These are phyloP conservation scores for Cyphellophora attinorum DNA, from an alignment of 2,329 filamentous ascomycete genomes.

Conservation along the genomic window DNA sequence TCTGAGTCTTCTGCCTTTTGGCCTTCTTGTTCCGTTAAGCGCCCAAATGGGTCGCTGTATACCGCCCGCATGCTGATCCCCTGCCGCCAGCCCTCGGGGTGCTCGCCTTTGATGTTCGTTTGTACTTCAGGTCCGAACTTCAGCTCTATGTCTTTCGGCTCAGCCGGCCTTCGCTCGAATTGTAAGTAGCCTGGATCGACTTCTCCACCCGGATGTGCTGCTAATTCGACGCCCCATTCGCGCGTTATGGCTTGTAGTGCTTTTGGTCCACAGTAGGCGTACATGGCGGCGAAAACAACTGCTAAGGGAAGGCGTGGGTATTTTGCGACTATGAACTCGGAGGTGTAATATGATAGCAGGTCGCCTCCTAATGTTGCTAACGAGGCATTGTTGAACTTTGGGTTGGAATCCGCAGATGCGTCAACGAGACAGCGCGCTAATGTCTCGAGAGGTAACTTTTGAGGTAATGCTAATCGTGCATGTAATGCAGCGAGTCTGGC, in stretches of 20 bases:
- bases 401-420: conserved; percentile 68
- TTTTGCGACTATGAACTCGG: conserved; percentile 77
- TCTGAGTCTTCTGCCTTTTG: neutral
- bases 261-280: conserved; percentile 69
- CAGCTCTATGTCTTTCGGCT: conserved; percentile 24
- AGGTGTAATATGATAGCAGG: conserved; percentile 77
- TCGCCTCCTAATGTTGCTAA: conserved; percentile 73
- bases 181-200: conserved; percentile 88
- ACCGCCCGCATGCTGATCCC: conserved; percentile 69
- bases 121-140: conserved; percentile 5
- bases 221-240: conserved; percentile 87
- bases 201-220: conserved; percentile 78
- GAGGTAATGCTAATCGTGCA: conserved; percentile 73
- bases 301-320: conserved; percentile 84
- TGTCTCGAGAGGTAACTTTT: conserved; percentile 73
- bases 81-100: conserved; percentile 43
- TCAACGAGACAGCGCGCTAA: conserved; percentile 81
- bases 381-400: conserved; percentile 79
- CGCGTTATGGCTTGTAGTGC: conserved; percentile 63
- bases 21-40: conserved; percentile 33
- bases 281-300: conserved; percentile 79
- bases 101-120: conserved; percentile 6
- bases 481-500: conserved; percentile 89
- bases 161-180: conserved; percentile 48
- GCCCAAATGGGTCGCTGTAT: conserved; percentile 77